These are phyloP conservation scores for Musa acuminata DNA, from an alignment of 176 grass and related monocot species.

Conservation along the genomic window DNA sequence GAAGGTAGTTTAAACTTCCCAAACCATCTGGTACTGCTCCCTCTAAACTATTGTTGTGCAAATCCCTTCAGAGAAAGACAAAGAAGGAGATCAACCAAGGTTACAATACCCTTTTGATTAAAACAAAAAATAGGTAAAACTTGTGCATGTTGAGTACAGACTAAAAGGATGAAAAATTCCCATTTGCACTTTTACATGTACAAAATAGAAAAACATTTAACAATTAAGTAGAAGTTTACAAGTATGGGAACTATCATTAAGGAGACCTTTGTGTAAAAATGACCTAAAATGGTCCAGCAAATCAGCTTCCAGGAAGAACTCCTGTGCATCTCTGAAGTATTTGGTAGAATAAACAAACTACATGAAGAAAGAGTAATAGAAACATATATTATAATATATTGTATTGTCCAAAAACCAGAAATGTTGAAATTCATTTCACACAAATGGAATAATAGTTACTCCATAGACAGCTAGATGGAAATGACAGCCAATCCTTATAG, in stretches of 20 bases:
- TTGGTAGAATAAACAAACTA: background rate
- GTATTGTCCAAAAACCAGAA: too few species aligned
- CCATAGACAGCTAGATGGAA: too few species aligned
- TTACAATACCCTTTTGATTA: background rate
- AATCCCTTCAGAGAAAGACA: constrained; percentile 30
- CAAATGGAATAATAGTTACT: too few species aligned
- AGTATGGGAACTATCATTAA: too few species aligned
- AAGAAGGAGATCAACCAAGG: background rate
- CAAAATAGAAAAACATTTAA: too few species aligned
- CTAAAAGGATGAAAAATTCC: background rate
- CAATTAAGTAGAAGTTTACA: too few species aligned
- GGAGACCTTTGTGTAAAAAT: too few species aligned
- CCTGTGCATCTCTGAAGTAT: background rate
- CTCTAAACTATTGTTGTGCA: constrained; percentile 34
- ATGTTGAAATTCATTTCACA: too few species aligned
- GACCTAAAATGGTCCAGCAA: background rate
- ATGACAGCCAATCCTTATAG: too few species aligned
- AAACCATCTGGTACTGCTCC: constrained; percentile 27
- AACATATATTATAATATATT: background rate
- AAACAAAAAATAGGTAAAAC: background rate
- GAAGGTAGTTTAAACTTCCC: constrained; percentile 34
- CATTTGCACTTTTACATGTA: background rate
- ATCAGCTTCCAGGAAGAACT: background rate
- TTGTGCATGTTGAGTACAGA: background rate
- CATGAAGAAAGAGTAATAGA: background rate